A percentile compares a stretch with the other conserved stretches of the same genome.
These are phyloP conservation scores for Carnegiea gigantea DNA, from an alignment of 179 eudicot genomes.

Conservation along the genomic window DNA sequence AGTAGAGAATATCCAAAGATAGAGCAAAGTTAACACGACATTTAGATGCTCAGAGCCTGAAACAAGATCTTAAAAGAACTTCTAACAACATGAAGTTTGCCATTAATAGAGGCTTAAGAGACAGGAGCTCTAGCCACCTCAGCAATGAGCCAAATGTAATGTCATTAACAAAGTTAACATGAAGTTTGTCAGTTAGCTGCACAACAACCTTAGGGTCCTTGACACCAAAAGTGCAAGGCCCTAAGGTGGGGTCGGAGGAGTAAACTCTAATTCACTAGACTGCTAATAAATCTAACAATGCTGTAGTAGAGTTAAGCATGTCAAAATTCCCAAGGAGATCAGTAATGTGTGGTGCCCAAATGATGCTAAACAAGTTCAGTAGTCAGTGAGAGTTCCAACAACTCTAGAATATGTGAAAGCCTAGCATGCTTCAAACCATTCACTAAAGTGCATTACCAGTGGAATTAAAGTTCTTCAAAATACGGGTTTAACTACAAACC, in stretches of 20 bases:
- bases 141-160: too few relatives aligned
- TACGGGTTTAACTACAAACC: background rate
- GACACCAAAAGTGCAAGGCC: slow-evolving; percentile 27
- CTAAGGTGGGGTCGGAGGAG: slow-evolving; percentile 35
- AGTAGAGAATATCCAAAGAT: background rate
- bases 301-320: background rate
- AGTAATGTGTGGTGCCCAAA: slow-evolving; percentile 5
- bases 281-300: slow-evolving; percentile 12
- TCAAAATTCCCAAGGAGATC: slow-evolving; percentile 19
- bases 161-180: too few relatives aligned
- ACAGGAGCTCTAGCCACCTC: too few relatives aligned
- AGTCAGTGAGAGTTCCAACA: background rate
- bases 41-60: background rate
- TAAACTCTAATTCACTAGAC: slow-evolving; percentile 28
- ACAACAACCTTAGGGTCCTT: slow-evolving; percentile 28
- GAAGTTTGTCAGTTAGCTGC: too few relatives aligned
- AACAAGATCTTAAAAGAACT: background rate
- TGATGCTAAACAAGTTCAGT: slow-evolving; percentile 22
- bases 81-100: background rate
- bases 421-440: background rate
- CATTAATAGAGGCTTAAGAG: background rate
- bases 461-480: background rate
- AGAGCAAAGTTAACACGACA: background rate
- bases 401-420: background rate
- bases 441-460: background rate